Base-by-base conservation (phyloP, 2,329 filamentous ascomycete genomes). In the Penicillium sp. region DNA sequence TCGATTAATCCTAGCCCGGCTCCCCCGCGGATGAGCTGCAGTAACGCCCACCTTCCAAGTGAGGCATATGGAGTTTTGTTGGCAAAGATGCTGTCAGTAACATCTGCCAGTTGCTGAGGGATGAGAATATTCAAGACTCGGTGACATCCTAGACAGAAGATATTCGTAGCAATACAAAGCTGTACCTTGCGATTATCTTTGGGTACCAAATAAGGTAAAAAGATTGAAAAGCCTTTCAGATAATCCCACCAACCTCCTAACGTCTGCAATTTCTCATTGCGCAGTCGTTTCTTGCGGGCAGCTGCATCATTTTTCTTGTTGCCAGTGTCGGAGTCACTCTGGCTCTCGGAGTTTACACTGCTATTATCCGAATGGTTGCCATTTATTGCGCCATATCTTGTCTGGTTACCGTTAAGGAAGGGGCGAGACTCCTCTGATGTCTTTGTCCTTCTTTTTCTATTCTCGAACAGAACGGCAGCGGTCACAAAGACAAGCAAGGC, bases 61-160 rank as follows among this genome's bases (percentile, higher is more conserved):
- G 47, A 51, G 26, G 40, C 35, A 42, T 51, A 55, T 10, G 52
- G 52, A 13, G 47, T 11, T 41, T 51, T 30, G 34, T 42, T 14
- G 13, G 52, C 47, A 42, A 55, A 55, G 42, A 55, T 51, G 35
- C 42, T 55, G 26, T 55, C 41, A 23, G 52, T 51, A 3, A 55
- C 47, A 38, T 51, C 42, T 14, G 47, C 52, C 6, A 55, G 41
- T 26, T 55, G 52, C 19, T 51, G 52, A 16, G 52, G 52, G 23
- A 55, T 45, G 19, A 51, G 40, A 3, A 55, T 51, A 34, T 55
- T 55, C 34, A 55, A 26, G 4, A 40, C 47, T 23, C 52, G 47
- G 14, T 55, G 40, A 7, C 34, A 45, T 14, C 14, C 23, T 45
- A 55, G 7, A 40, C 52, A 55, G 35, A 44, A 38, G 10, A 51